Base-by-base conservation (phyloP, 495 filamentous ascomycete genomes). In the Hypoxylon fuscum region DNA sequence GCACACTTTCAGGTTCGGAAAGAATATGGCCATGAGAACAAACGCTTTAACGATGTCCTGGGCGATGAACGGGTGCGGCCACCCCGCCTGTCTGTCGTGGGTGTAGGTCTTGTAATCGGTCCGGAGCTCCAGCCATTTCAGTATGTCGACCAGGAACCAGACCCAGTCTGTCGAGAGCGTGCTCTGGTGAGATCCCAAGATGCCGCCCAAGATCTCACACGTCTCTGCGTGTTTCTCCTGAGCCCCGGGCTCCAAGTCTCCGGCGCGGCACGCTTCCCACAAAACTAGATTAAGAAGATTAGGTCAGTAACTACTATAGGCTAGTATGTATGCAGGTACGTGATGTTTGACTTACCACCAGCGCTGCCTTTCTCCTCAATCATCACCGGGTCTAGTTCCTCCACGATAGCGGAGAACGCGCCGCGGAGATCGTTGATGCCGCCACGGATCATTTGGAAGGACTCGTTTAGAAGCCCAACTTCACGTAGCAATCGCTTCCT, bases 231-330 rank as follows among this genome's bases (percentile, higher is more conserved):
- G 76, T 25, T 70, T 70, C 45, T 72, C 62, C 10, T 68, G 68
- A 0, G 73, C 73, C 5, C 74, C 72, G 0, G 78, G 76, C 31
- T 73, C 75, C 1, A 82, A 55, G 56, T 82, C 79, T 14, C 68
- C 77, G 15, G 65, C 60, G 45, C 81, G 79, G 65, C 77, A 81
- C 31, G 65, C 64, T 48, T 75, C 60, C 25, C 81, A 76, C 48
- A 79, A 76, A 15, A 74, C 78, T 80, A 46, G n/a, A n/a, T n/a
- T 38, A 51, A 2, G 23, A 22, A 17, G 5, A n/a, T 60, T 45
- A 44, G 49, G 23, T 31, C 1, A 15, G 1, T 21, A 49, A 47
- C 48, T 40, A 46, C 12, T 52, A n/a, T 1, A 2, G 8, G 1
- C 1, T 1, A 12, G 14, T 21, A 21, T n/a, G n/a, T n/a, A n/a